Percentiles rank a stretch among this genome's conserved stretches.
These are phyloP conservation scores for Globisporangium alternatum DNA, from an alignment of 352 stramenopile genomes.

Conservation along the genomic window DNA sequence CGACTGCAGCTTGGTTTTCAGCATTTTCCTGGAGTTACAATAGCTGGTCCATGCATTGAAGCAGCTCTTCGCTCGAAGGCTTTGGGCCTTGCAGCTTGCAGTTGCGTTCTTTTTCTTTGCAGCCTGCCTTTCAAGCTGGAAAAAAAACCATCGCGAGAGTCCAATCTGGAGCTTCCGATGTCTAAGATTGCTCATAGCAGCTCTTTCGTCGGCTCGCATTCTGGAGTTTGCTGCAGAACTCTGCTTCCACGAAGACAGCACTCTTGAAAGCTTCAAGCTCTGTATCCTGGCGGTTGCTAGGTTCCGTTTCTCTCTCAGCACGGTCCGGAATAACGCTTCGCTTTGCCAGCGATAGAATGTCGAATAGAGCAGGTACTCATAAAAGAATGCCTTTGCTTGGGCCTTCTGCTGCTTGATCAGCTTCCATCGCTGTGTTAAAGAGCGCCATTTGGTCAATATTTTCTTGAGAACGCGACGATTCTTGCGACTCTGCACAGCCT, in stretches of 20 bases:
- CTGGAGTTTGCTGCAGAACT: not conserved
- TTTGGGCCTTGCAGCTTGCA: not conserved
- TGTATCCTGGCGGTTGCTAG: not conserved
- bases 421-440: not conserved
- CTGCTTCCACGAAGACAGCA: conserved; percentile 2
- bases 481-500: not conserved
- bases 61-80: not conserved
- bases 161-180: conserved; percentile 9
- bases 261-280: not conserved
- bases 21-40: not conserved
- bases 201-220: not conserved
- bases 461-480: not conserved
- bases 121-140: not conserved
- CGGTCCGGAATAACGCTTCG: not conserved
- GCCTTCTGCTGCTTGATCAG: not conserved
- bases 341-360: conserved; percentile 33
- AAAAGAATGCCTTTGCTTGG: conserved; percentile 25
- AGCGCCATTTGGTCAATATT: not conserved
- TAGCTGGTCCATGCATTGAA: conserved; percentile 5
- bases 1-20: conserved; percentile 14
- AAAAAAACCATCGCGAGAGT: not conserved
- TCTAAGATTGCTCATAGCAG: not conserved
- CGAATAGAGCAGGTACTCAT: conserved; percentile 26
- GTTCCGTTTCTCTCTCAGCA: conserved; percentile 7
- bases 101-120: not conserved